Percentiles rank a stretch among this genome's conserved stretches.
phyloP scores from a whole-genome alignment of 257 asterid genomes.

The Avicennia marina region DNA sequence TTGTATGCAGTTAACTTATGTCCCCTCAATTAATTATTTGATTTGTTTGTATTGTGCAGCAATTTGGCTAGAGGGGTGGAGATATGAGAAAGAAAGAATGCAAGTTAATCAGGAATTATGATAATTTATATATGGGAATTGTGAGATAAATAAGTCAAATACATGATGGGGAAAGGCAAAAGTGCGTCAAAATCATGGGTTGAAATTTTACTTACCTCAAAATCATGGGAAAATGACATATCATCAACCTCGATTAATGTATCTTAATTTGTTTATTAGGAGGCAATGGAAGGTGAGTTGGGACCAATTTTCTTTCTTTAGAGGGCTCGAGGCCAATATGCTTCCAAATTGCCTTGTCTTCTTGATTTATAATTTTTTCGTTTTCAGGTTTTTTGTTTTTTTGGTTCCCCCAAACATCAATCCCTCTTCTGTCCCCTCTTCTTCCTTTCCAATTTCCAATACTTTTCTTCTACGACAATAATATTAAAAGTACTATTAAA shows the following conservation, averaged over 20 bases:
- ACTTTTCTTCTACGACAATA: too few species aligned
- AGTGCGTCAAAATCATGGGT: constrained; percentile 3
- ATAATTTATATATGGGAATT: constrained; percentile 16
- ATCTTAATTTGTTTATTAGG: background rate
- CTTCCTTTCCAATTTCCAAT: too few species aligned
- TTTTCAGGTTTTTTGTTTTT: too few species aligned
- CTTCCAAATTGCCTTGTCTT: constrained; percentile 15
- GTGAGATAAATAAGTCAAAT: constrained; percentile 18
- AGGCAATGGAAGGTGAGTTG: constrained; percentile 5
- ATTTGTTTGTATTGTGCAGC: background rate
- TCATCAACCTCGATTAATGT: constrained; percentile 21
- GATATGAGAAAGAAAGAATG: background rate
- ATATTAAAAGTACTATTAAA: too few species aligned
- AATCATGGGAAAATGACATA: constrained; percentile 1
- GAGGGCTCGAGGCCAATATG: constrained; percentile 39
- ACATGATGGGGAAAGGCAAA: background rate
- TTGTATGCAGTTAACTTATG: background rate
- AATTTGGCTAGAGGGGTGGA: background rate
- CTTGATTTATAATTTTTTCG: too few species aligned
- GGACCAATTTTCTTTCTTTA: constrained; percentile 16
- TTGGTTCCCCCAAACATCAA: too few species aligned
- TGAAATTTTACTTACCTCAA: constrained; percentile 7
- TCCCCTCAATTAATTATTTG: background rate
- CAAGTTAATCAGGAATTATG: constrained; percentile 15
- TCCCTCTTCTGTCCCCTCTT: too few species aligned